A percentile compares a stretch with the other conserved stretches of the same genome.
phyloP scores from a whole-genome alignment of 805 yeast species.

The Schizosaccharomyces cryophilus region DNA sequence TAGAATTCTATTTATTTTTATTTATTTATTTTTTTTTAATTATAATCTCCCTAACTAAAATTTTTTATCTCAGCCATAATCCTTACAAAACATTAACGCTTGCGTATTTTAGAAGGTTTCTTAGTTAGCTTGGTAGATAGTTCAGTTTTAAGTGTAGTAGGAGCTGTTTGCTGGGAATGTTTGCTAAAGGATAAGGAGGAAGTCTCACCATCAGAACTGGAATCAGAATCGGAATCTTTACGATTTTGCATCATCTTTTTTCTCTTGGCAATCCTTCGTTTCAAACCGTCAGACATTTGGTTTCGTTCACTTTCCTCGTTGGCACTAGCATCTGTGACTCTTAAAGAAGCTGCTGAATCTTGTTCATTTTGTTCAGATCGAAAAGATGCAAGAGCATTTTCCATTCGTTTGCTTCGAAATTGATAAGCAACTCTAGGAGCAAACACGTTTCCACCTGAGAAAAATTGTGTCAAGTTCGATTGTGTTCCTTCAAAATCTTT shows the following conservation, averaged over 20 bases:
- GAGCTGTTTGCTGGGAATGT: background rate
- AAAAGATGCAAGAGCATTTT: constrained; percentile 4
- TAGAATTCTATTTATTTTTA: too few species aligned
- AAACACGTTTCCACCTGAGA: constrained; percentile 2
- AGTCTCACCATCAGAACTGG: background rate
- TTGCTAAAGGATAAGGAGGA: background rate
- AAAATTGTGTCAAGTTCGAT: constrained; percentile 6
- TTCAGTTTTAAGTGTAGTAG: too few species aligned
- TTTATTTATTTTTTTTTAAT: too few species aligned
- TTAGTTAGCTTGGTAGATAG: background rate
- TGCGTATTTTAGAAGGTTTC: background rate
- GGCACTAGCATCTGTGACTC: background rate
- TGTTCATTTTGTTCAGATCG: too few species aligned
- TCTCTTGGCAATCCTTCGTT: background rate
- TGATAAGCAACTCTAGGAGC: constrained; percentile 2
- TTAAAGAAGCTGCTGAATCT: too few species aligned
- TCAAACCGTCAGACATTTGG: background rate
- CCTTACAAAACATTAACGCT: too few species aligned
- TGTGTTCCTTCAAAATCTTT: constrained; percentile 14
- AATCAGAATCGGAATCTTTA: background rate
- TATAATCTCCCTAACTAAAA: too few species aligned
- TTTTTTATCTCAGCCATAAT: too few species aligned
- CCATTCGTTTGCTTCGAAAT: constrained; percentile 7
- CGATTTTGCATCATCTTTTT: background rate
- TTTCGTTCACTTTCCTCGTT: background rate